Conservation (phyloP, 2,329 filamentous ascomycete genomes). For the Cladophialophora yegresii region DNA sequence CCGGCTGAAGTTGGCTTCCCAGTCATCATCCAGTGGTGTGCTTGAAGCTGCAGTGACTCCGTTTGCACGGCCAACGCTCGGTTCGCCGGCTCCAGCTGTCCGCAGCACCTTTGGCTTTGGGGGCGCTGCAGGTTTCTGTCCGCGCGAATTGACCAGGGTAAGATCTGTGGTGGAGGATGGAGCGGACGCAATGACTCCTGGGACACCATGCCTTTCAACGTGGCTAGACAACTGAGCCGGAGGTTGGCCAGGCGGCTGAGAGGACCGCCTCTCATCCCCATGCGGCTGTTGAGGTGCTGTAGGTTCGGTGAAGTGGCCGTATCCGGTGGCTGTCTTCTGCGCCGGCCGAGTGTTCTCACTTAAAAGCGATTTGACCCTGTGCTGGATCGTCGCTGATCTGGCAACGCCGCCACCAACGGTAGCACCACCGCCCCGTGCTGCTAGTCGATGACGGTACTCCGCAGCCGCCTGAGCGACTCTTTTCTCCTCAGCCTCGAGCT, state of each 20-base stretch:
- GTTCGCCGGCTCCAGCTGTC: constrained; percentile 47
- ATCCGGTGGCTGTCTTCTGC: constrained; percentile 77
- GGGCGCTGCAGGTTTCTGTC: constrained; percentile 55
- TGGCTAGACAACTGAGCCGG: neutral
- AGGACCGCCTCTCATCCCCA: constrained; percentile 44
- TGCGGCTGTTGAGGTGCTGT: constrained; percentile 38
- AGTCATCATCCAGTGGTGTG: constrained; percentile 56
- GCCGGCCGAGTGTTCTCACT: constrained; percentile 70
- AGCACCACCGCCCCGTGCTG: constrained; percentile 56
- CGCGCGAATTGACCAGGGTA: constrained; percentile 9
- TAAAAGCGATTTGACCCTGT: constrained; percentile 81
- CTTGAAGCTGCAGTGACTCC: constrained; percentile 27
- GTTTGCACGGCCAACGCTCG: constrained; percentile 38
- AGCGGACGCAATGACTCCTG: constrained; percentile 25
- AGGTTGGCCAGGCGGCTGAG: constrained; percentile 32
- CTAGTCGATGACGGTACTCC: constrained; percentile 77
- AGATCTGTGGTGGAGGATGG: constrained; percentile 30
- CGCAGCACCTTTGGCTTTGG: constrained; percentile 64
- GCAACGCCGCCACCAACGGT: constrained; percentile 51
- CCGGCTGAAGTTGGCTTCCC: constrained; percentile 73
- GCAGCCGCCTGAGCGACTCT: constrained; percentile 85
- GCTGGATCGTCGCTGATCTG: constrained; percentile 83
- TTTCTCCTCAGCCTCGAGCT: constrained; percentile 82
- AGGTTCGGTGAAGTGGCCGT: constrained; percentile 77
- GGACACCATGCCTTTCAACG: constrained; percentile 8